Evolutionary conservation across 2,329 filamentous ascomycete genomes (phyloP), one percentile per base, ranked within the genome.

Genomic region (Fusarium sp.): DNA sequence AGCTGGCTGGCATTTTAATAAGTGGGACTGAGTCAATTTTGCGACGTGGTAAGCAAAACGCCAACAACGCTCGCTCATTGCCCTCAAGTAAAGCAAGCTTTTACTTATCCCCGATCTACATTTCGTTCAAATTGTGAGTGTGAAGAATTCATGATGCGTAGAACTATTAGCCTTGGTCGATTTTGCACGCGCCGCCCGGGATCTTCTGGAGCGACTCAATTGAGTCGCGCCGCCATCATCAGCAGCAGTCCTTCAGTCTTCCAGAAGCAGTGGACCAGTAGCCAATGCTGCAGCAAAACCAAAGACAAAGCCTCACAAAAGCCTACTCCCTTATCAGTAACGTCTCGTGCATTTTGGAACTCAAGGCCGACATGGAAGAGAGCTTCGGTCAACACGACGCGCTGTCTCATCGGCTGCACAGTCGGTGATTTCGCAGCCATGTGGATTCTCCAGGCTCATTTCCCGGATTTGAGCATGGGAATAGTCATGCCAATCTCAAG

Each of bases 331-430:
- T 4, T 37, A 13, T 36, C 55, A 15, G 31, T 48, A 4, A 40
- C 51, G 10, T 68, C 51, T 3, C 10, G n/a, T 2, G 25, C 20
- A 0, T 81, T 81, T 46, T 81, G 80, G 80, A 23, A 45, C 2
- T 77, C 75, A 0, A 54, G 29, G 2, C 35, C 74, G 2, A 74
- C 77, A 1, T 88, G 85, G 85, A 78, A 75, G 25, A 77, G 85
- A n/a, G 83, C 85, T 0, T 76, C 77, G 0, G 71, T 88, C 66
- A 88, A 88, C 67, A 88, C 86, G 0, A 71, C 85, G 5, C 83
- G 85, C 9, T 88, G 86, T 60, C 78, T 88, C 3, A 75, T 84
- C 3, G 85, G 86, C 10, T 88, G 86, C 66, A 87, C 85, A 0
- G 40, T 77, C 1, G 85, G 85, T n/a, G 85, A 88, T 70, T 87